Percentiles rank a stretch among this genome's conserved stretches.
These are phyloP conservation scores for Taxawa tesnikishii DNA, from an alignment of 2,329 filamentous ascomycete genomes.

Conservation along the genomic window DNA sequence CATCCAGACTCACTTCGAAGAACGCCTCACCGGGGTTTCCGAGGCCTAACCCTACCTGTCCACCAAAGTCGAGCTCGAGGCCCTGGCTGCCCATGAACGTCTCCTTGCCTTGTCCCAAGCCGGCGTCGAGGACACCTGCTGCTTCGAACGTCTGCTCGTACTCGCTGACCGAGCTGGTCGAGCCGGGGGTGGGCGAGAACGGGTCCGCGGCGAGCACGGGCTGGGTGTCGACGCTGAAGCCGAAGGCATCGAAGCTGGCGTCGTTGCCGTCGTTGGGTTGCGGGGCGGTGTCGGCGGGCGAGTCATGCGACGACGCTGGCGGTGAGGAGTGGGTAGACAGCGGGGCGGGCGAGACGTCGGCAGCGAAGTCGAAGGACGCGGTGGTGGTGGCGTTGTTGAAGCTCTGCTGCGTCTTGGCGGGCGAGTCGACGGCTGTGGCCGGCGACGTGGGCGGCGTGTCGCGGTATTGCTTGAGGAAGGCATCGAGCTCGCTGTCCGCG, in stretches of 20 bases:
- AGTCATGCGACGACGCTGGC: slow-evolving; percentile 2
- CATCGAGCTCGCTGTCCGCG: slow-evolving; percentile 4
- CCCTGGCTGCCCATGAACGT: slow-evolving; percentile 6
- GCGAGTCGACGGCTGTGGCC: slow-evolving; percentile 4
- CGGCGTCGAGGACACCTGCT: no score
- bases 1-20: slow-evolving; percentile 5
- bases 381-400: neutral
- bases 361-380: slow-evolving; percentile 2
- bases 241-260: slow-evolving; percentile 7
- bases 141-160: slow-evolving; percentile 2
- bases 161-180: slow-evolving; percentile 2
- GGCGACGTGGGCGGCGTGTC: slow-evolving; percentile 10
- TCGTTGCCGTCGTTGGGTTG: slow-evolving; percentile 3
- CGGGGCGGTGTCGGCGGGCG: slow-evolving; percentile 2
- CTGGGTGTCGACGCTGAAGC: slow-evolving; percentile 8
- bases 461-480: slow-evolving; percentile 5
- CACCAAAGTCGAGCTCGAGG: slow-evolving; percentile 6
- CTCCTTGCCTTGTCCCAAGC: slow-evolving; percentile 1
- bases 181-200: slow-evolving; percentile 5
- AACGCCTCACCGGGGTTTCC: slow-evolving; percentile 2
- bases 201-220: slow-evolving; percentile 5
- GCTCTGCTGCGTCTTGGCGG: slow-evolving; percentile 1
- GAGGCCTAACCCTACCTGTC: no score
- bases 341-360: neutral
- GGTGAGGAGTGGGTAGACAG: neutral